Percentiles rank a stretch among this genome's conserved stretches.
Conservation (phyloP, 2,329 filamentous ascomycete species). For the Mariannaea sp. region DNA sequence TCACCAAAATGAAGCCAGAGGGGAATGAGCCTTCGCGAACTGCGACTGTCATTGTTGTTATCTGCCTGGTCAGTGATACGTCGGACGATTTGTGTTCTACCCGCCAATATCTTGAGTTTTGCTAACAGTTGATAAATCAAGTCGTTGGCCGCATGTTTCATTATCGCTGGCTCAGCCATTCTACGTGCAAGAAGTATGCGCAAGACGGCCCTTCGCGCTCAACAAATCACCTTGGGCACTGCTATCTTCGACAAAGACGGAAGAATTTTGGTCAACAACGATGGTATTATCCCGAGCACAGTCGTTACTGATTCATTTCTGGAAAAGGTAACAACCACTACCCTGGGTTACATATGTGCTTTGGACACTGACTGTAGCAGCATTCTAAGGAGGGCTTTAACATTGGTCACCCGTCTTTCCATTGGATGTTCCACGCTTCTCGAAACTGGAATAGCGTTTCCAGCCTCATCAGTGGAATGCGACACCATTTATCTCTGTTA, state of each 20-base stretch:
- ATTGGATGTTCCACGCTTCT: conserved; percentile 85
- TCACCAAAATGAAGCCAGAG: conserved; percentile 50
- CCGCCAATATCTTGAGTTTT: neutral
- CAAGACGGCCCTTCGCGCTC: conserved; percentile 61
- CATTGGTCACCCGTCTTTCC: conserved; percentile 77
- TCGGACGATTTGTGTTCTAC: neutral
- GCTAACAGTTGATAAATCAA: conserved; percentile 36
- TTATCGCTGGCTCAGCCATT: conserved; percentile 61
- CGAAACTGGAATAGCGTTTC: conserved; percentile 75
- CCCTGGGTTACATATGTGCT: neutral
- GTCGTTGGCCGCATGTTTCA: conserved; percentile 65
- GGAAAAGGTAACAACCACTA: conserved; percentile 56
- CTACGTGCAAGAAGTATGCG: conserved; percentile 58
- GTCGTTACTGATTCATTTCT: conserved; percentile 81
- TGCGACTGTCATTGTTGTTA: conserved; percentile 74
- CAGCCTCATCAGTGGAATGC: conserved; percentile 73
- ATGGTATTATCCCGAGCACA: conserved; percentile 70
- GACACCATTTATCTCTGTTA: conserved; percentile 65
- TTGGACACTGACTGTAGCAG: conserved; percentile 28
- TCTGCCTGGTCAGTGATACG: conserved; percentile 62
- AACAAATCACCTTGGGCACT: conserved; percentile 63
- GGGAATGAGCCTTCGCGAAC: conserved; percentile 58
- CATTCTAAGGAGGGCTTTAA: conserved; percentile 73
- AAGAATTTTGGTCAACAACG: conserved; percentile 69
- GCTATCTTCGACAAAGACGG: conserved; percentile 71